Conservation (phyloP, 805 yeast genomes). For the Yarrowia bubula region DNA sequence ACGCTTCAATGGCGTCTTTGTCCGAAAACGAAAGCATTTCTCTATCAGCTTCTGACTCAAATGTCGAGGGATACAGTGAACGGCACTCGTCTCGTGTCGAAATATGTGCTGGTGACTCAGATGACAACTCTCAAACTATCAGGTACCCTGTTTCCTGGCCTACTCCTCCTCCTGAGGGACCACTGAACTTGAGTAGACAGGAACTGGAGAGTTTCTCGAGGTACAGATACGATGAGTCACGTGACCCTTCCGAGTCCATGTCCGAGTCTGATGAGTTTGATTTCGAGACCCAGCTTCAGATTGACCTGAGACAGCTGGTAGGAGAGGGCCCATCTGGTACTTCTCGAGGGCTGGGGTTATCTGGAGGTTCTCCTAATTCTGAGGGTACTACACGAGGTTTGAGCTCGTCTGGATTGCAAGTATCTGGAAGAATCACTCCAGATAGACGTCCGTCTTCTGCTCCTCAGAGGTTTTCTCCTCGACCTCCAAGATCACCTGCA, state of each 20-base stretch:
- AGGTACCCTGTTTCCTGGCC: slow-evolving; percentile 27
- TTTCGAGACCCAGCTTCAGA: slow-evolving; percentile 1
- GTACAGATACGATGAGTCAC: slow-evolving; percentile 1
- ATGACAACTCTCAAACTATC: slow-evolving; percentile 16
- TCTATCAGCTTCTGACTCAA: slow-evolving; percentile 15
- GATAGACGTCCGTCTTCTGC: neutral
- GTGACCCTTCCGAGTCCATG: neutral
- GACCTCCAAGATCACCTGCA: neutral
- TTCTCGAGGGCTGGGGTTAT: neutral
- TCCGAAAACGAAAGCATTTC: neutral
- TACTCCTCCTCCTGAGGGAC: slow-evolving; percentile 33
- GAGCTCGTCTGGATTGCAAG: too few relatives aligned
- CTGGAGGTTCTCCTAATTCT: too few relatives aligned
- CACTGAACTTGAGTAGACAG: neutral
- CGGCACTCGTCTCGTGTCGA: slow-evolving; percentile 3
- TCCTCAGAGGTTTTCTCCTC: neutral
- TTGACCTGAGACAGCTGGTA: neutral
- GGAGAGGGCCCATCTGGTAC: neutral
- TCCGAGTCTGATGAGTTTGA: slow-evolving; percentile 15
- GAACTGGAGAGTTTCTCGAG: neutral
- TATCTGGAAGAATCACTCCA: neutral
- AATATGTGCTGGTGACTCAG: slow-evolving; percentile 1
- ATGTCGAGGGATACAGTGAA: slow-evolving; percentile 14
- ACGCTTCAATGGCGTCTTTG: neutral
- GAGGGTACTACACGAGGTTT: too few relatives aligned